Percentiles rank a stretch among this genome's conserved stretches.
Evolutionary conservation across 73 alveolate species (phyloP).

Genomic region (Diophrys appendiculata): DNA sequence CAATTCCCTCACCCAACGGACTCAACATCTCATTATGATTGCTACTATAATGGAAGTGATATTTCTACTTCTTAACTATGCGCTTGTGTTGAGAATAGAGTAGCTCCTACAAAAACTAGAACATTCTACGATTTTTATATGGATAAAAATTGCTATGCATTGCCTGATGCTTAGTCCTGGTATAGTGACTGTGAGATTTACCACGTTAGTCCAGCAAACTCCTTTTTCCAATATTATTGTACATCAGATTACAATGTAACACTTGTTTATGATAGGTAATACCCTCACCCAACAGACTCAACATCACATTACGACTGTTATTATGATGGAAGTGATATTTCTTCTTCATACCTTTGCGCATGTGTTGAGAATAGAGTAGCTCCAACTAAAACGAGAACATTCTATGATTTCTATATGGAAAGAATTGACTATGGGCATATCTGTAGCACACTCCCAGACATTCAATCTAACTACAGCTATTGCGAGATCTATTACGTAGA

Average conservation of each 20-base stretch:
- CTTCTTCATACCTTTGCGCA: neutral
- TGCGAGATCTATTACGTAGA: too few species aligned
- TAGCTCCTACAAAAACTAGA: too few species aligned
- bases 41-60: neutral
- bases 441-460: too few species aligned
- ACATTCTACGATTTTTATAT: neutral
- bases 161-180: neutral
- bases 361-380: neutral
- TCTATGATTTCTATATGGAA: neutral
- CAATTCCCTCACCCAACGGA: neutral
- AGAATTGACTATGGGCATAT: too few species aligned
- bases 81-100: neutral
- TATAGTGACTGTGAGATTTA: neutral
- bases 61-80: neutral
- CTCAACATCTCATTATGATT: neutral
- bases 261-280: neutral
- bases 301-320: neutral
- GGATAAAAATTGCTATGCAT: neutral
- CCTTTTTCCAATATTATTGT: neutral
- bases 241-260: neutral
- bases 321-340: neutral
- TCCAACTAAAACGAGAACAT: neutral
- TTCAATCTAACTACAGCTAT: too few species aligned
- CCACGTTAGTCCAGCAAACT: neutral
- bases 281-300: too few species aligned